A percentile compares a stretch with the other conserved stretches of the same genome.
These are phyloP conservation scores for Elsinoe perseae DNA, from an alignment of 2,329 filamentous ascomycete species.

Conservation along the genomic window DNA sequence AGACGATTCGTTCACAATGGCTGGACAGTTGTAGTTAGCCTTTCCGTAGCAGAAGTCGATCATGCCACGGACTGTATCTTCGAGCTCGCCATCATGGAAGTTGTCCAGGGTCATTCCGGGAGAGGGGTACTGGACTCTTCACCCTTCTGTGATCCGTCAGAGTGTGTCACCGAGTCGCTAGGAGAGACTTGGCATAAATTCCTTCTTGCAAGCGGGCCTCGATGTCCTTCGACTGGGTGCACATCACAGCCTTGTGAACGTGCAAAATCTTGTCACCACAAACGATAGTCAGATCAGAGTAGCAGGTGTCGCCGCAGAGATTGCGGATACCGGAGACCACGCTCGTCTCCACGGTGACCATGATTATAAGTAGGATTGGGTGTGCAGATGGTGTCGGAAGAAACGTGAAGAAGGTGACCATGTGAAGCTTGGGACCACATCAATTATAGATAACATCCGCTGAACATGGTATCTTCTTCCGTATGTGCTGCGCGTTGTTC, in stretches of 20 bases:
- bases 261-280: conserved; percentile 33
- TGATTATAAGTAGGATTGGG: neutral
- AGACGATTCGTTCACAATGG: neutral
- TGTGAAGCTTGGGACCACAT: too few species aligned
- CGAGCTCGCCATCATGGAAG: neutral
- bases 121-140: neutral
- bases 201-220: conserved; percentile 15
- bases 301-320: conserved; percentile 17
- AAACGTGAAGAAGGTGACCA: neutral
- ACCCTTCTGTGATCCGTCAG: conserved; percentile 13
- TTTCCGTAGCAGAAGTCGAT: neutral
- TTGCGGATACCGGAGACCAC: neutral
- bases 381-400: too few species aligned
- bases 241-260: conserved; percentile 35
- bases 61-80: conserved; percentile 14
- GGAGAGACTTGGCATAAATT: neutral
- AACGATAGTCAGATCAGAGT: conserved; percentile 36
- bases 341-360: neutral
- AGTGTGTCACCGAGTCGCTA: neutral
- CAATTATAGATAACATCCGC: too few species aligned
- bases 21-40: neutral
- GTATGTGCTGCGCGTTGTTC: too few species aligned
- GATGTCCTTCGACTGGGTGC: conserved; percentile 32
- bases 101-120: neutral
- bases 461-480: too few species aligned